Evolutionary conservation across 768 basidiomycete genomes (phyloP).

Genomic region (Mycena pura): DNA sequence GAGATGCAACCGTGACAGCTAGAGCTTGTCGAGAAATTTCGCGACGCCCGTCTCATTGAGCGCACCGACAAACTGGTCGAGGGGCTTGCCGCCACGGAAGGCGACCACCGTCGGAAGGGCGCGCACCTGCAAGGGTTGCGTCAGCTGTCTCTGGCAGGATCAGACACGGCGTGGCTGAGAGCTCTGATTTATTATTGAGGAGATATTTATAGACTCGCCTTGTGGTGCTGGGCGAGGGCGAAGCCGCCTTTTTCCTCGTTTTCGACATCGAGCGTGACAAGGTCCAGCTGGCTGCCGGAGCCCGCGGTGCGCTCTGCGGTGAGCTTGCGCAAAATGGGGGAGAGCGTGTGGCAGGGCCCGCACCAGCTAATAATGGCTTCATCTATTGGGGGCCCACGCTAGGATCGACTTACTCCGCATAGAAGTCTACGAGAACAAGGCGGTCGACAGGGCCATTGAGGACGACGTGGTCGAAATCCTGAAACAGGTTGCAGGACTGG

Average conservation of each 20-base stretch:
- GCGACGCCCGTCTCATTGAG: conserved; percentile 50
- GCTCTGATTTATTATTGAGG: neutral
- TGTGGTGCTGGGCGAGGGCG: conserved; percentile 56
- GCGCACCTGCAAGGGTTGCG: conserved; percentile 67
- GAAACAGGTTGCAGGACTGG: neutral
- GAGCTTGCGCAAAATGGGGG: conserved; percentile 71
- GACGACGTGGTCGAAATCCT: conserved; percentile 22
- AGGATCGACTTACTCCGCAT: conserved; percentile 69
- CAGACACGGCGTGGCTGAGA: too few species aligned
- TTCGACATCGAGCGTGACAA: conserved; percentile 73
- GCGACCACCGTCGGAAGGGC: conserved; percentile 84
- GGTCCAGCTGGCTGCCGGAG: conserved; percentile 65
- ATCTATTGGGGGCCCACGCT: neutral
- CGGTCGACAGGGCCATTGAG: conserved; percentile 47
- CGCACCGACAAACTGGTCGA: conserved; percentile 71
- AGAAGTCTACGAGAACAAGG: conserved; percentile 78
- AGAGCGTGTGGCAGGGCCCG: conserved; percentile 73
- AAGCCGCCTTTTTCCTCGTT: conserved; percentile 54
- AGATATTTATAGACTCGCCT: conserved; percentile 43
- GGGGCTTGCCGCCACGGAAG: conserved; percentile 66
- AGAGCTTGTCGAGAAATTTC: conserved; percentile 53
- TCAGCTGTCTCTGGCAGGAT: too few species aligned
- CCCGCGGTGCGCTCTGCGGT: conserved; percentile 57
- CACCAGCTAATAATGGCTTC: conserved; percentile 66
- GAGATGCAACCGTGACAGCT: conserved; percentile 16